Evolutionary conservation across 75 land plant genomes (phyloP).

Genomic region (Adiantum capillusveneris): DNA sequence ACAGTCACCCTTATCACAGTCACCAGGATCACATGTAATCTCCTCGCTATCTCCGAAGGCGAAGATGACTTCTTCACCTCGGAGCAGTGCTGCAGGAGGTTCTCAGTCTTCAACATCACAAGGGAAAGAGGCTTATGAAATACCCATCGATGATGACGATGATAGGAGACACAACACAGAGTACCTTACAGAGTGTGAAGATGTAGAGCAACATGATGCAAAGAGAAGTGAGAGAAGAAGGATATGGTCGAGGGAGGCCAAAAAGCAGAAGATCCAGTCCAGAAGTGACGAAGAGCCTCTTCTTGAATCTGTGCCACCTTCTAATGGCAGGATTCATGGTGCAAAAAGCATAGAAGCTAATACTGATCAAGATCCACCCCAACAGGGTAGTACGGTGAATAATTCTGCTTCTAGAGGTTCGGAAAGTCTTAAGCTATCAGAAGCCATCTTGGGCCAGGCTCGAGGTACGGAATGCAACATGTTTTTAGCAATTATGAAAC

Average conservation of each 20-base stretch:
- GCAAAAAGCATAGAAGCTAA: neutral
- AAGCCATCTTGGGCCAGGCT: neutral
- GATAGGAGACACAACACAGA: neutral
- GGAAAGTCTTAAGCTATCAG: too few species aligned
- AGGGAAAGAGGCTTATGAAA: neutral
- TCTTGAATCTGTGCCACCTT: neutral
- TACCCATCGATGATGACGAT: neutral
- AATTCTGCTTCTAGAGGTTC: neutral
- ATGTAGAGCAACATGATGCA: too few species aligned
- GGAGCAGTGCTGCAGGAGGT: too few species aligned
- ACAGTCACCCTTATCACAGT: constrained; percentile 17
- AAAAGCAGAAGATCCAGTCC: too few species aligned
- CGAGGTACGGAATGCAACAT: neutral
- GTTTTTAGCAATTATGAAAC: constrained; percentile 8
- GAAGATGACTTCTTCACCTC: too few species aligned
- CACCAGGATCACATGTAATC: constrained; percentile 11
- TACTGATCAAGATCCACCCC: neutral
- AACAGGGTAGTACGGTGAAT: neutral
- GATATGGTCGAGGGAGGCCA: too few species aligned
- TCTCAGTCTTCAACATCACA: neutral
- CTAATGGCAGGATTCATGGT: neutral
- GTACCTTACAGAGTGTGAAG: neutral
- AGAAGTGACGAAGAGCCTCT: too few species aligned
- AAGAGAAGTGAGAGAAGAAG: too few species aligned
- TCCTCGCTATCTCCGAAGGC: too few species aligned